These are phyloP conservation scores for Mycena olivaceomarginata DNA, from an alignment of 768 basidiomycete genomes.

Conservation along the genomic window DNA sequence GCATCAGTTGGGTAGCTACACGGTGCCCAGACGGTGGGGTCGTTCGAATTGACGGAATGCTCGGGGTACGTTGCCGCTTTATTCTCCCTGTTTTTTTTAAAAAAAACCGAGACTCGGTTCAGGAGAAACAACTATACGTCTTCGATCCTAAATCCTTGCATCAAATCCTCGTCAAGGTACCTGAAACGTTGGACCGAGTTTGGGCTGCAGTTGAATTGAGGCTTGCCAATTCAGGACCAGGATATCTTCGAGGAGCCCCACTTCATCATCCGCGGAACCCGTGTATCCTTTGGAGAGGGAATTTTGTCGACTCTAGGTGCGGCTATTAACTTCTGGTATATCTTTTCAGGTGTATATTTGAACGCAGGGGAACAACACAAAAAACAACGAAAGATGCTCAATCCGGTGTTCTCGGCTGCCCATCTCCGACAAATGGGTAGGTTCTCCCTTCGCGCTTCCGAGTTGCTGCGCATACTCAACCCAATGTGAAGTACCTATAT, in stretches of 20 bases:
- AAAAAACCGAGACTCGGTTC: neutral
- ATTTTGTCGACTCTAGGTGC: constrained; percentile 43
- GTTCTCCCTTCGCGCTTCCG: neutral
- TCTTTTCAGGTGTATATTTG: neutral
- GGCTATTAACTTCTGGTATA: neutral
- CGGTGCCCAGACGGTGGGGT: constrained; percentile 38
- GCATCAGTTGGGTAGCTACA: neutral
- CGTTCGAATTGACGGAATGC: constrained; percentile 29
- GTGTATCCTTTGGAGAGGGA: constrained; percentile 44
- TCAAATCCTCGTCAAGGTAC: constrained; percentile 56
- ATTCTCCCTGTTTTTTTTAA: neutral
- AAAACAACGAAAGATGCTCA: constrained; percentile 65
- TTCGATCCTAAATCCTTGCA: constrained; percentile 59
- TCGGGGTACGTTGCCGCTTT: constrained; percentile 37
- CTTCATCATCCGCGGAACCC: constrained; percentile 42
- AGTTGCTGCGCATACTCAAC: neutral
- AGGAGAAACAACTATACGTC: constrained; percentile 56
- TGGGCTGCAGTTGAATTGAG: neutral
- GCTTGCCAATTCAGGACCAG: constrained; percentile 53
- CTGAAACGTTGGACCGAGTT: neutral
- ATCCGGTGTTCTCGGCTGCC: constrained; percentile 63
- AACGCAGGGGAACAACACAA: constrained; percentile 57
- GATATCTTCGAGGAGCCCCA: constrained; percentile 55
- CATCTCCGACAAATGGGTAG: constrained; percentile 64
- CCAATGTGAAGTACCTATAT: constrained; percentile 53